These are phyloP conservation scores for Suhomyces bribrorum DNA, from an alignment of 1,139 yeast species.

Conservation along the genomic window DNA sequence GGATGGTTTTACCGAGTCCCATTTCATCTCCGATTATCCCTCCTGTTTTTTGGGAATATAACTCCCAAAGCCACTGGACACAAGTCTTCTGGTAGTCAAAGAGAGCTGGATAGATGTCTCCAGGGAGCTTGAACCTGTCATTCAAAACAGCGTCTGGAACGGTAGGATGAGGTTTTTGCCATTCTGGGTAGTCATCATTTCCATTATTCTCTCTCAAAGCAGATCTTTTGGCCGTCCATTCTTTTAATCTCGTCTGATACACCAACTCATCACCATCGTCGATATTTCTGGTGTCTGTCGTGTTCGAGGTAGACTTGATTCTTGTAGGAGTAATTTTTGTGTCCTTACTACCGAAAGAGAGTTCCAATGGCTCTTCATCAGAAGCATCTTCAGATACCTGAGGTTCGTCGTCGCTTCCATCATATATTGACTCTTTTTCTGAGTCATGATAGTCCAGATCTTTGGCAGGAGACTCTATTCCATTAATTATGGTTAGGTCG, in stretches of 20 bases:
- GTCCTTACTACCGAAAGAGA: not conserved
- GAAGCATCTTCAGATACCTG: not conserved
- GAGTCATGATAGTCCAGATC: not conserved
- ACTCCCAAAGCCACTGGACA: constrained; percentile 78
- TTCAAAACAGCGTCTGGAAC: constrained; percentile 74
- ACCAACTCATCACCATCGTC: constrained; percentile 80
- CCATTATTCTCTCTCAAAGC: constrained; percentile 20
- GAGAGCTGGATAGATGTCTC: constrained; percentile 82
- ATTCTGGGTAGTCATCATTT: constrained; percentile 44
- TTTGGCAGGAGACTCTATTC: not conserved
- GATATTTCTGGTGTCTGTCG: constrained; percentile 32
- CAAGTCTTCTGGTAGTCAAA: constrained; percentile 95
- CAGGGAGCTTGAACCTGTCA: constrained; percentile 74
- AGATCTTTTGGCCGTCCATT: constrained; percentile 59
- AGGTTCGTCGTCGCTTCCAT: constrained; percentile 4
- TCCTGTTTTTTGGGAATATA: constrained; percentile 83
- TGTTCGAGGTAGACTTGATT: not conserved
- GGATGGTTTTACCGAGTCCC: constrained; percentile 97
- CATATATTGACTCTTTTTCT: constrained; percentile 5
- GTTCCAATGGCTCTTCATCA: constrained; percentile 1
- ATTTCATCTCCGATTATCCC: constrained; percentile 97
- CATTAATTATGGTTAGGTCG: not conserved
- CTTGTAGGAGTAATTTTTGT: constrained; percentile 1
- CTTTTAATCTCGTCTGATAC: constrained; percentile 57
- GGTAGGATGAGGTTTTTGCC: constrained; percentile 76